Conservation (phyloP, 2,329 filamentous ascomycete genomes). For the Phaeosphaeriaceae sp. region DNA sequence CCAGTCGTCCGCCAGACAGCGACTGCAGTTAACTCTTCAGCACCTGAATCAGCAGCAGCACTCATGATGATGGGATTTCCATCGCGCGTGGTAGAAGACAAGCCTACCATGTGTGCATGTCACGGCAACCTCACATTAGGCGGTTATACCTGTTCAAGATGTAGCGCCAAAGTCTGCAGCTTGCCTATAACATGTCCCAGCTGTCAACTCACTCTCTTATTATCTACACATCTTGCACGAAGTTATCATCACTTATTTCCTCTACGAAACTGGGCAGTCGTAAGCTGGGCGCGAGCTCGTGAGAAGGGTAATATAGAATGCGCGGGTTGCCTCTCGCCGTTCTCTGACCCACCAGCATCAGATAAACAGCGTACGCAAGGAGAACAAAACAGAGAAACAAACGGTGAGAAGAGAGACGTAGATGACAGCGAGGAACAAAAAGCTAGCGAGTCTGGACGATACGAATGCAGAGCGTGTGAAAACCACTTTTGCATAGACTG, state of each 20-base stretch:
- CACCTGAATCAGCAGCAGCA: slow-evolving; percentile 54
- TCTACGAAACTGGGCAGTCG: slow-evolving; percentile 86
- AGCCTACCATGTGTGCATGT: slow-evolving; percentile 83
- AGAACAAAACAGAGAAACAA: slow-evolving; percentile 18
- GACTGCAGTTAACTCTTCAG: slow-evolving; percentile 33
- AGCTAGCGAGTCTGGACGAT: slow-evolving; percentile 82
- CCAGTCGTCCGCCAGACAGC: slow-evolving; percentile 74
- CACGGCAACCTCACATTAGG: slow-evolving; percentile 82
- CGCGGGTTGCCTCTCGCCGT: slow-evolving; percentile 76
- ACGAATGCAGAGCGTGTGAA: slow-evolving; percentile 85
- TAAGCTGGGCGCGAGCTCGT: slow-evolving; percentile 77
- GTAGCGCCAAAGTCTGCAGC: slow-evolving; percentile 85
- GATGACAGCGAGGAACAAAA: slow-evolving; percentile 46
- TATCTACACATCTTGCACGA: slow-evolving; percentile 69
- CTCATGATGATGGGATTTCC: slow-evolving; percentile 99
- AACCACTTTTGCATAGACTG: slow-evolving; percentile 98
- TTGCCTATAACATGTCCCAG: slow-evolving; percentile 89
- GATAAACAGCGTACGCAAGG: slow-evolving; percentile 14
- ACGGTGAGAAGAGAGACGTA: slow-evolving; percentile 24
- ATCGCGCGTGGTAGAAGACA: slow-evolving; percentile 76
- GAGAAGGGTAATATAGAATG: slow-evolving; percentile 63
- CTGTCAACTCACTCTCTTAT: slow-evolving; percentile 88
- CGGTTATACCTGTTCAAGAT: slow-evolving; percentile 90
- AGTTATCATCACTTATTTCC: slow-evolving; percentile 51
- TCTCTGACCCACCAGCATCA: slow-evolving; percentile 59